A percentile compares a stretch with the other conserved stretches of the same genome.
Conservation (phyloP, 2,329 filamentous ascomycete genomes). For the Penicillium sp. region DNA sequence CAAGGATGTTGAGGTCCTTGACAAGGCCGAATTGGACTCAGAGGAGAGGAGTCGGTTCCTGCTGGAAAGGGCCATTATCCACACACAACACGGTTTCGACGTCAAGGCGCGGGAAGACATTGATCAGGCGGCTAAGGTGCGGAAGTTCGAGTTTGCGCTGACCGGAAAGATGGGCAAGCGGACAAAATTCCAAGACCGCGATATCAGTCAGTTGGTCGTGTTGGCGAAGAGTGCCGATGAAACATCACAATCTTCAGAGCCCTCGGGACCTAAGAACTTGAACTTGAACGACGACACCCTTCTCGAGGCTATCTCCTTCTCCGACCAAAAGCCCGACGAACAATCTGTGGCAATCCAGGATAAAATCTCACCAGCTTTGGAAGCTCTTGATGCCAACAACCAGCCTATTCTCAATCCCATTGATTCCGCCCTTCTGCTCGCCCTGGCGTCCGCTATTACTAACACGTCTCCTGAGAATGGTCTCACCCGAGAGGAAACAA, state of each 20-base stretch:
- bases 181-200: conserved; percentile 45
- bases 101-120: conserved; percentile 70
- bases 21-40: conserved; percentile 40
- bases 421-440: conserved; percentile 84
- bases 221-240: conserved; percentile 70
- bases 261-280: conserved; percentile 63
- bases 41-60: conserved; percentile 67
- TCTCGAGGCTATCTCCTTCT: conserved; percentile 81
- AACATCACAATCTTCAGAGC: conserved; percentile 22
- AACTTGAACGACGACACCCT: conserved; percentile 90
- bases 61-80: conserved; percentile 77
- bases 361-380: conserved; percentile 61
- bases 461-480: conserved; percentile 83
- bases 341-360: conserved; percentile 41
- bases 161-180: conserved; percentile 79
- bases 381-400: conserved; percentile 67
- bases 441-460: conserved; percentile 77
- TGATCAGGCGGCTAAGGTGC: conserved; percentile 62
- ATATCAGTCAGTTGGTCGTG: conserved; percentile 82
- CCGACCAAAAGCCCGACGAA: conserved; percentile 52
- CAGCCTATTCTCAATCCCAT: conserved; percentile 80
- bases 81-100: conserved; percentile 81
- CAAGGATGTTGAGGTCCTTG: conserved; percentile 55
- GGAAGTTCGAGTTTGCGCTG: conserved; percentile 75
- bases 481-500: conserved; percentile 86